phyloP scores from a whole-genome alignment of 164 flowering plant species.

The Cinnamomum chago region DNA sequence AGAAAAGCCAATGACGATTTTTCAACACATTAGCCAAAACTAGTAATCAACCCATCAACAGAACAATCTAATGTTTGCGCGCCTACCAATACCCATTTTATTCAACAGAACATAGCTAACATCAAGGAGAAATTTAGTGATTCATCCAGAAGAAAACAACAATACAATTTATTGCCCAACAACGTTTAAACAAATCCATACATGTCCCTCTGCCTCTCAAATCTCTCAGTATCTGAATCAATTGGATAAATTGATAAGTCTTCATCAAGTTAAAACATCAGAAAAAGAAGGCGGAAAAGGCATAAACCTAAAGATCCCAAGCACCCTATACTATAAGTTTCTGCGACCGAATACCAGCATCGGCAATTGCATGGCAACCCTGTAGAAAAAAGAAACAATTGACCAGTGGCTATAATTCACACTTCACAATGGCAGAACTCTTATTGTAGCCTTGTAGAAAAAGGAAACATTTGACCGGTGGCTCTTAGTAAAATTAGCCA shows the following conservation, averaged over 20 bases:
- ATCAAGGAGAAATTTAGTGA: too few species aligned
- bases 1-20: too few species aligned
- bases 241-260: background rate
- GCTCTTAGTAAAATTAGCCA: conserved; percentile 8
- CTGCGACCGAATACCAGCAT: background rate
- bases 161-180: too few species aligned
- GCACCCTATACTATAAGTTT: background rate
- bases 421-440: too few species aligned
- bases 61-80: too few species aligned
- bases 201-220: background rate
- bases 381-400: background rate
- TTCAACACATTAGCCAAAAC: too few species aligned
- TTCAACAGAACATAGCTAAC: too few species aligned
- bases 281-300: background rate
- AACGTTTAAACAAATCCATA: background rate
- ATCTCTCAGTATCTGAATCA: background rate
- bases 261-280: background rate
- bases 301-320: background rate
- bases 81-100: too few species aligned
- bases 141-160: too few species aligned
- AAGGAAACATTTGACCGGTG: background rate
- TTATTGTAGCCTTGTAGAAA: background rate
- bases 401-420: background rate
- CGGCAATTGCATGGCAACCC: background rate
- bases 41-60: too few species aligned